Evolutionary conservation across 371 early-diverging fungal genomes (phyloP).

Genomic region (Mucor piriformis): DNA sequence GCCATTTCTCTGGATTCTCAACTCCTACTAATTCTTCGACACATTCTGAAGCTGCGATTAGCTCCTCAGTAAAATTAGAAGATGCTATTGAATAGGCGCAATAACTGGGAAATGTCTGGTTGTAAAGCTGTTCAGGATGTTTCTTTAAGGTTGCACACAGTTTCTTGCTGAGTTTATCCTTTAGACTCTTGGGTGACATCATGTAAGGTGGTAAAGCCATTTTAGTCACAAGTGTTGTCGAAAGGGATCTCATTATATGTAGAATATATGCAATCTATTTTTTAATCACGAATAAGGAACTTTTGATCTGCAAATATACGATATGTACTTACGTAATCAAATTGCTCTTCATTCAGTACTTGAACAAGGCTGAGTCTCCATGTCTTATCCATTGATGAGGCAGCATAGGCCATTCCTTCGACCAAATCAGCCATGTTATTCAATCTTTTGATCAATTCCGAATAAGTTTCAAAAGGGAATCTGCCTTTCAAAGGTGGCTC

Average conservation of each 20-base stretch:
- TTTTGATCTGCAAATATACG: background rate
- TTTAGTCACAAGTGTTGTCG: slow-evolving; percentile 42
- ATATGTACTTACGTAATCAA: slow-evolving; percentile 26
- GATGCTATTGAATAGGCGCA: slow-evolving; percentile 36
- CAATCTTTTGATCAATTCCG: slow-evolving; percentile 27
- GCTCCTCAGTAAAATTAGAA: slow-evolving; percentile 32
- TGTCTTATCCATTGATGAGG: slow-evolving; percentile 14
- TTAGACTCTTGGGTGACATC: slow-evolving; percentile 29
- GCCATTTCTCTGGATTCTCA: slow-evolving; percentile 42
- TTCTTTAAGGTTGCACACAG: slow-evolving; percentile 17
- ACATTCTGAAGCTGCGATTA: slow-evolving; percentile 27
- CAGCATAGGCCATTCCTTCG: slow-evolving; percentile 34
- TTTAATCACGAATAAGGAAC: background rate
- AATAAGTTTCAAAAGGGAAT: slow-evolving; percentile 36
- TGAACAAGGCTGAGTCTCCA: slow-evolving; percentile 26
- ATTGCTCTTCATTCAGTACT: slow-evolving; percentile 25
- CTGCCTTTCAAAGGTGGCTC: slow-evolving; percentile 48
- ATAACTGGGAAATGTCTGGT: slow-evolving; percentile 31
- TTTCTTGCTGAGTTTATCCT: slow-evolving; percentile 17
- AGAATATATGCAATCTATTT: slow-evolving; percentile 31
- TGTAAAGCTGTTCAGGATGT: slow-evolving; percentile 23
- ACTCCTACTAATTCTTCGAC: slow-evolving; percentile 40
- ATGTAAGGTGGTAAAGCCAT: slow-evolving; percentile 46
- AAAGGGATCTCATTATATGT: slow-evolving; percentile 37
- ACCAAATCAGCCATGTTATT: slow-evolving; percentile 47